Base-by-base conservation (phyloP, 805 yeast species). In the Candida suzukii region DNA sequence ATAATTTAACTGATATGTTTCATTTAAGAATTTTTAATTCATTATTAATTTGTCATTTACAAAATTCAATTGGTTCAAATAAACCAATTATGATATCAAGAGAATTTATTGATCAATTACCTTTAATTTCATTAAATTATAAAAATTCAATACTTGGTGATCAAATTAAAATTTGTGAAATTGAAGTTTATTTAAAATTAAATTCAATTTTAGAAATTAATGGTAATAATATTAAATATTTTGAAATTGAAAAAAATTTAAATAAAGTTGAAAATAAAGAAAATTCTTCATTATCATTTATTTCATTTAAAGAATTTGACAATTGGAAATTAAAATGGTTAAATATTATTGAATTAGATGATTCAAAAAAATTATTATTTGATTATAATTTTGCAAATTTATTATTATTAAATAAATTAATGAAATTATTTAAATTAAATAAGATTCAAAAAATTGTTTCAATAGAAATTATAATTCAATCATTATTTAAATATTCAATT, bases 1-100 rank as follows among this genome's bases (percentile, higher is more conserved):
- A 42, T 25, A 53, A 41, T 25, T 53, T 60, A 2, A 61, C 56
- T 38, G 81, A 77, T 49, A 43, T 78, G 35, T 78, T 70, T 53
- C 78, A 76, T 49, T 50, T 76, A 44, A 57, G 84, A 44, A 73
- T 78, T 22, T 67, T 74, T 58, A 76, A 74, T 41, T 63, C 78
- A 4, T 51, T 76, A 45, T 69, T 76, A 27, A 70, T 75, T 9
- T 67, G 75, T 41, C 76, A 76, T 56, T 54, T 76, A 25, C 77
- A 71, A 40, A 66, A 66, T 46, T 64, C 79, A 1, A 63, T 76
- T 20, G 76, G 78, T 0, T 61, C 64, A 38, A 78, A 79, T 1
- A 57, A 68, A 33, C 73, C 73, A n/a, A 59, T 64, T 14, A 51
- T 64, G 54, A 60, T 71, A 6, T 60, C 70, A 0, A 40, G 46